Evolutionary conservation across 441 rosid species (phyloP), one percentile per base, ranked within the genome.

Genomic region (Pelargonium cotyledonis): DNA sequence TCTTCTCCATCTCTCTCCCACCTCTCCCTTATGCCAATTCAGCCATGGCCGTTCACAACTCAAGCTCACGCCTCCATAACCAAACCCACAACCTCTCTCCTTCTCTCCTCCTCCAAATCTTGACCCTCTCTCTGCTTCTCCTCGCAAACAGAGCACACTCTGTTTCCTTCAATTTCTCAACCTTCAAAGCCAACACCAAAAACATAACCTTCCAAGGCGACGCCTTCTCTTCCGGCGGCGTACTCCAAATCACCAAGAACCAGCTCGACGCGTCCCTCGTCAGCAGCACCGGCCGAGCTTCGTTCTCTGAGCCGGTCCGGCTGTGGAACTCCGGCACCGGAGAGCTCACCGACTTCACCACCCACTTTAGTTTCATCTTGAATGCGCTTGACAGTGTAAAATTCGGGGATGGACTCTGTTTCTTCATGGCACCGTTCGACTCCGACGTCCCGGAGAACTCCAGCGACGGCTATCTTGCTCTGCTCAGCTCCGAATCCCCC

Each of bases 241-340:
- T 18, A 53, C 79, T 87, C 53, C 83, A 85, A 18, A 72, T 87
- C 58, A 87, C 91, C 0, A 81, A 61, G 78, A 82, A 85, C 63
- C 69, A 70, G 15, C 26, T n/a, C 5, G 40, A 72, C 8, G 41
- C 0, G 40, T 69, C 7, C 49, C 83, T 86, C 43, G 70, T 63
- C 0, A 38, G 75, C 7, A 87, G 87, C 69, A 63, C 15, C 5
- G 89, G 91, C 10, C 80, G 88, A 0, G 89, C 85, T 55, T 66
- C 83, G 0, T 87, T 75, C 5, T 18, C 38, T 55, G 41, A 80
- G 46, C 82, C 86, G 0, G 79, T 85, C n/a, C 75, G 77, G 6
- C 76, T 87, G 18, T 84, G 88, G 88, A 86, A 83, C 68, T 76
- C 83, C 6, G 18, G 78, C 44, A n/a, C n/a, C n/a, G n/a, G n/a